phyloP scores from a whole-genome alignment of 2,329 filamentous ascomycete species.

The Monilinia fructigena region DNA sequence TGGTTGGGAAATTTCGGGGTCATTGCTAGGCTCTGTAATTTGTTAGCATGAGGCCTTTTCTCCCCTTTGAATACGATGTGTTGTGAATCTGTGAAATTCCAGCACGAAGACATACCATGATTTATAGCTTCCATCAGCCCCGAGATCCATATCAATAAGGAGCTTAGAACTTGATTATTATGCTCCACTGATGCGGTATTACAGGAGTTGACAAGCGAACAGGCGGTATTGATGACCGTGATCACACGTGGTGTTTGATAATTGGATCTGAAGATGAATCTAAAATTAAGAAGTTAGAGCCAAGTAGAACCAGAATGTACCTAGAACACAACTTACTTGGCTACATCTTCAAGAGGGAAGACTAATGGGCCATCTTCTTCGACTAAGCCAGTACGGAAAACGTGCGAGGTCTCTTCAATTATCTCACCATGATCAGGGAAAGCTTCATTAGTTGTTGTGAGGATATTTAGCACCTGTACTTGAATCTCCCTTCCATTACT shows the following conservation, averaged over 20 bases:
- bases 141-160: slow-evolving; percentile 61
- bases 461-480: slow-evolving; percentile 50
- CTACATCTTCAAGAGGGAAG: slow-evolving; percentile 64
- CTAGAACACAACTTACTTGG: slow-evolving; percentile 42
- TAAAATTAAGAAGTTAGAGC: neutral
- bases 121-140: slow-evolving; percentile 61
- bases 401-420: slow-evolving; percentile 67
- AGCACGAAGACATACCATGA: slow-evolving; percentile 44
- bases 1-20: slow-evolving; percentile 70
- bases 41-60: slow-evolving; percentile 18
- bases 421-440: slow-evolving; percentile 65
- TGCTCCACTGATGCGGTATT: slow-evolving; percentile 48
- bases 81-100: neutral
- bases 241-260: slow-evolving; percentile 65
- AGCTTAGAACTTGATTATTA: slow-evolving; percentile 50
- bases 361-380: slow-evolving; percentile 79
- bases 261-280: slow-evolving; percentile 59
- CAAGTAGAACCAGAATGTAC: neutral
- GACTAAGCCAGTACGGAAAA: slow-evolving; percentile 72
- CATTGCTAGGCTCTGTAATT: slow-evolving; percentile 54
- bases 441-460: slow-evolving; percentile 49
- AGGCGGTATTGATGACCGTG: slow-evolving; percentile 67
- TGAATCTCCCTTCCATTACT: slow-evolving; percentile 51
- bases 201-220: slow-evolving; percentile 65
- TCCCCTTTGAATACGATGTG: neutral